These are phyloP conservation scores for Brassica hybrid DNA, from an alignment of 441 rosid genomes.

Conservation along the genomic window DNA sequence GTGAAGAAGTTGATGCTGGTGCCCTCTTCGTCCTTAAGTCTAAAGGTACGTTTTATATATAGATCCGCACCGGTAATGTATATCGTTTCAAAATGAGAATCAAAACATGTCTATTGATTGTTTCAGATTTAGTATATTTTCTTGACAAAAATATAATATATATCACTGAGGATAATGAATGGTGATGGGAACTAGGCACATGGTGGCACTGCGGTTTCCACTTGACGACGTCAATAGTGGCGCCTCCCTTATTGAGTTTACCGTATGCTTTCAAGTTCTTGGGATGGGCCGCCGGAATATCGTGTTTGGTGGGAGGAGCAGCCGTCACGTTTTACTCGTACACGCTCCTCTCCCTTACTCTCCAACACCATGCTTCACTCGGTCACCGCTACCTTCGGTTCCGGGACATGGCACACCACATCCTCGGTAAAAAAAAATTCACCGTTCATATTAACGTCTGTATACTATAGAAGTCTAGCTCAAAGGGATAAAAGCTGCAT, in stretches of 20 bases:
- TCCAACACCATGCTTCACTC: slow-evolving; percentile 67
- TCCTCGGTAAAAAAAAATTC: slow-evolving; percentile 54
- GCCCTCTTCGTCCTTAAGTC: neutral
- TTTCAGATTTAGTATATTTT: too few species aligned
- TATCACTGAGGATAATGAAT: neutral
- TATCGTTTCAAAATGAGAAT: neutral
- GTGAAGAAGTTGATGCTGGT: neutral
- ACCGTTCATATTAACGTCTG: neutral
- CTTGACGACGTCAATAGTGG: slow-evolving; percentile 85
- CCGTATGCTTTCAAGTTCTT: slow-evolving; percentile 78
- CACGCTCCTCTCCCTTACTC: slow-evolving; percentile 74
- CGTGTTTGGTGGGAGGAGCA: slow-evolving; percentile 60
- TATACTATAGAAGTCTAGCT: neutral
- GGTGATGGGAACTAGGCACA: slow-evolving; percentile 56
- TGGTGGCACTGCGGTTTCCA: slow-evolving; percentile 91
- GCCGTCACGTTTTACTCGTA: slow-evolving; percentile 79
- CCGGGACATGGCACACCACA: slow-evolving; percentile 82
- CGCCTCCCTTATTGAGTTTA: slow-evolving; percentile 73
- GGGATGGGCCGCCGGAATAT: slow-evolving; percentile 70
- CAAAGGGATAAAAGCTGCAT: neutral
- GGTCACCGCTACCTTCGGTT: slow-evolving; percentile 84
- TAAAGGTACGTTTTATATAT: neutral
- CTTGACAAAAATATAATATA: too few species aligned
- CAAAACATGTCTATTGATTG: neutral
- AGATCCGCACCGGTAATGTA: neutral